These are phyloP conservation scores for Aspergillus pseudonomiae DNA, from an alignment of 2,329 filamentous ascomycete genomes.

Conservation along the genomic window DNA sequence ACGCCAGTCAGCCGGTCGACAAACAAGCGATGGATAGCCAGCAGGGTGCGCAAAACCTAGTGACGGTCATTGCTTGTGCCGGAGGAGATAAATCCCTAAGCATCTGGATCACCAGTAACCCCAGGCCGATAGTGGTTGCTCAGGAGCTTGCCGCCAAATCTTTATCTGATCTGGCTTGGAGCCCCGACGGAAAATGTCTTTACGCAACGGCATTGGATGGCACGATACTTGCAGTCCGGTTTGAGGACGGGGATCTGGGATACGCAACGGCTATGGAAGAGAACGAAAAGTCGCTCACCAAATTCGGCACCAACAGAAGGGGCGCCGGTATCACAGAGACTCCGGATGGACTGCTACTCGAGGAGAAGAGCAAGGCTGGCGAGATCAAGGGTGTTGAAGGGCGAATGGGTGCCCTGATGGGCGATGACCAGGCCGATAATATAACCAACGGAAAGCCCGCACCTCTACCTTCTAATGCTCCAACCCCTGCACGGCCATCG, in stretches of 20 bases:
- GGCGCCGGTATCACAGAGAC: slow-evolving; percentile 91
- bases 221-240: slow-evolving; percentile 78
- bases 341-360: slow-evolving; percentile 81
- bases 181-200: slow-evolving; percentile 83
- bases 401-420: slow-evolving; percentile 98
- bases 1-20: slow-evolving; percentile 68
- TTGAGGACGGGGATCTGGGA: slow-evolving; percentile 84
- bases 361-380: slow-evolving; percentile 88
- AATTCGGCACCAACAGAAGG: slow-evolving; percentile 85
- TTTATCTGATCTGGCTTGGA: slow-evolving; percentile 93
- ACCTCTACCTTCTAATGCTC: slow-evolving; percentile 49
- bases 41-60: slow-evolving; percentile 54
- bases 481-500: slow-evolving; percentile 36
- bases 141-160: slow-evolving; percentile 89
- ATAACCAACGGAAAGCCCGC: slow-evolving; percentile 51
- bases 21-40: slow-evolving; percentile 49
- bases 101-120: slow-evolving; percentile 97
- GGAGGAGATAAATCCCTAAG: slow-evolving; percentile 96
- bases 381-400: slow-evolving; percentile 89
- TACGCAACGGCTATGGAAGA: slow-evolving; percentile 84
- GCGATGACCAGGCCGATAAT: slow-evolving; percentile 66
- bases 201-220: slow-evolving; percentile 89
- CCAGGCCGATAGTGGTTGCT: slow-evolving; percentile 83
- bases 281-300: slow-evolving; percentile 89
- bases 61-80: slow-evolving; percentile 94